Percentiles rank a stretch among this genome's conserved stretches.
These are phyloP conservation scores for Vitis hybrid DNA, from an alignment of 177 flowering plant genomes.

Conservation along the genomic window DNA sequence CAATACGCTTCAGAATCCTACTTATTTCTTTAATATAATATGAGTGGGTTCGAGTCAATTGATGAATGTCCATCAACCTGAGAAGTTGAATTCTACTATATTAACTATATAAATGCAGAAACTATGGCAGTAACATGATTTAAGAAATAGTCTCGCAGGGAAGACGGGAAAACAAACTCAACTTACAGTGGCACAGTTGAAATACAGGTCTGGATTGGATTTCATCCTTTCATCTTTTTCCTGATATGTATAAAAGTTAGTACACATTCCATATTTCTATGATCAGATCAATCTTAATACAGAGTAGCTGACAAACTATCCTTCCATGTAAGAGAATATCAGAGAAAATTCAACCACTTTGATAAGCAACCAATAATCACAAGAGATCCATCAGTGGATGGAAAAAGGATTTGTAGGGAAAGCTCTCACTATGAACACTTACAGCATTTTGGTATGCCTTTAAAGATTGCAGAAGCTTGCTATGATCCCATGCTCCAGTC, in stretches of 20 bases:
- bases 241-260: constrained; percentile 39
- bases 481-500: constrained; percentile 87
- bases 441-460: constrained; percentile 97
- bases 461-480: constrained; percentile 64
- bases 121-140: background rate
- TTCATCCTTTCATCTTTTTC: constrained; percentile 84
- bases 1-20: too few relatives aligned
- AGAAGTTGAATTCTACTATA: too few relatives aligned
- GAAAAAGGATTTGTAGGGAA: background rate
- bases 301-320: background rate
- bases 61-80: too few relatives aligned
- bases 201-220: constrained; percentile 81
- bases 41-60: too few relatives aligned
- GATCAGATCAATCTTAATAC: background rate
- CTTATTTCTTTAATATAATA: too few relatives aligned
- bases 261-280: background rate
- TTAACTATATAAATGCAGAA: background rate
- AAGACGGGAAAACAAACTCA: background rate
- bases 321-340: background rate
- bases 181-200: constrained; percentile 91
- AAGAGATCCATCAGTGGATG: background rate
- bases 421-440: constrained; percentile 30
- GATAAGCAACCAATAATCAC: background rate
- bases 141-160: background rate
- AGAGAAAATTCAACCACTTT: background rate